phyloP scores from a whole-genome alignment of 2,329 filamentous ascomycete genomes.

The Beauveria bassiana region DNA sequence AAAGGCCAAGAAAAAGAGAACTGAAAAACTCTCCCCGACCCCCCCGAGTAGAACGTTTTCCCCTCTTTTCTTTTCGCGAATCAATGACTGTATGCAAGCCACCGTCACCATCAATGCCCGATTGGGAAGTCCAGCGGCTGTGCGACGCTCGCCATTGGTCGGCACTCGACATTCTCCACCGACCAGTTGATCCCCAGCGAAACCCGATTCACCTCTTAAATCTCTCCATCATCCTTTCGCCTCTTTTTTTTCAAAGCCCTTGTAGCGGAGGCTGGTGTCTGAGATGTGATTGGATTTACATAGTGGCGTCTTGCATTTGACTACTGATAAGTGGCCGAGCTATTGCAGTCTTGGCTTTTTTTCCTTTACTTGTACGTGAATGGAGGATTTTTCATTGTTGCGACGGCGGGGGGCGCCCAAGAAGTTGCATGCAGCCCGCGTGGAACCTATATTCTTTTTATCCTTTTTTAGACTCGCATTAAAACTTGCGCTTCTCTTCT shows the following conservation, averaged over 20 bases:
- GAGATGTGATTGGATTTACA: background rate
- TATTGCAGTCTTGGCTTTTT: too few species aligned
- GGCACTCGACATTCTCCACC: background rate
- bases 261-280: too few species aligned
- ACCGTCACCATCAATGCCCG: background rate
- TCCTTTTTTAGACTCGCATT: too few species aligned
- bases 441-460: background rate
- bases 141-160: background rate
- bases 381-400: background rate
- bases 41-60: too few species aligned
- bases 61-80: background rate
- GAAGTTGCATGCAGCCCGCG: background rate
- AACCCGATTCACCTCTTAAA: too few species aligned
- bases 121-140: conserved; percentile 8
- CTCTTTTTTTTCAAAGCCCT: background rate
- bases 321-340: too few species aligned
- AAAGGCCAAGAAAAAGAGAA: too few species aligned
- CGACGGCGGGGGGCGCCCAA: background rate
- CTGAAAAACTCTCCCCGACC: too few species aligned
- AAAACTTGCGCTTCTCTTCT: too few species aligned
- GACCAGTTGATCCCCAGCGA: too few species aligned
- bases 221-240: too few species aligned
- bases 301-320: background rate
- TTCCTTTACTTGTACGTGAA: too few species aligned
- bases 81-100: background rate